Percentiles rank a stretch among this genome's conserved stretches.
These are phyloP conservation scores for Hyaloscypha variabilis DNA, from an alignment of 495 filamentous ascomycete genomes.

Conservation along the genomic window DNA sequence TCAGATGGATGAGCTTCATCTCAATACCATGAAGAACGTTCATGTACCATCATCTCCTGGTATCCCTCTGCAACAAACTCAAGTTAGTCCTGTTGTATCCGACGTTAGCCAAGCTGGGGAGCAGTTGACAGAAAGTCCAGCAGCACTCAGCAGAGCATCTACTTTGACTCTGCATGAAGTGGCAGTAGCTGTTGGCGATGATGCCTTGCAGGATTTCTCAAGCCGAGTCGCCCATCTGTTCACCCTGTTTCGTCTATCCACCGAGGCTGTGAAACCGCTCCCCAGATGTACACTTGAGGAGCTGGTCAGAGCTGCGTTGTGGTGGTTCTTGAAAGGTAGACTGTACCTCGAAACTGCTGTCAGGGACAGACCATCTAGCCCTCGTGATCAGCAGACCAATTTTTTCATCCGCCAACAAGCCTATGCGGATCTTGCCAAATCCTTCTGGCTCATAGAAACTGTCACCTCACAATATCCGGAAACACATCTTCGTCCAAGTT, in stretches of 20 bases:
- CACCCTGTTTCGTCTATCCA: conserved; percentile 68
- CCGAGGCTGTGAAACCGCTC: conserved; percentile 69
- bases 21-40: conserved; percentile 25
- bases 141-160: conserved; percentile 8
- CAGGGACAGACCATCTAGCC: conserved; percentile 53
- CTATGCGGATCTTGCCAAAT: conserved; percentile 79
- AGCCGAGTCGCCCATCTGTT: conserved; percentile 65
- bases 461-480: conserved; percentile 55
- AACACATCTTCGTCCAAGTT: conserved; percentile 37
- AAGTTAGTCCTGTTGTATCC: neutral
- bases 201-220: conserved; percentile 69
- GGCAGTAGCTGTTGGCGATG: conserved; percentile 51
- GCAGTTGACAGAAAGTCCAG: conserved; percentile 13
- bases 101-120: neutral
- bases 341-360: conserved; percentile 70
- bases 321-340: conserved; percentile 88
- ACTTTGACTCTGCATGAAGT: conserved; percentile 24
- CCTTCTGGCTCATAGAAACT: conserved; percentile 76
- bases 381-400: conserved; percentile 41
- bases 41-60: conserved; percentile 16
- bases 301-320: conserved; percentile 70
- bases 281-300: conserved; percentile 59
- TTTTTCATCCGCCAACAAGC: conserved; percentile 62
- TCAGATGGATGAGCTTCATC: conserved; percentile 22
- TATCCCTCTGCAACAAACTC: neutral